Evolutionary conservation across 345 rosid species (phyloP), one percentile per base, ranked within the genome.

Genomic region (Boechera retrofracta): DNA sequence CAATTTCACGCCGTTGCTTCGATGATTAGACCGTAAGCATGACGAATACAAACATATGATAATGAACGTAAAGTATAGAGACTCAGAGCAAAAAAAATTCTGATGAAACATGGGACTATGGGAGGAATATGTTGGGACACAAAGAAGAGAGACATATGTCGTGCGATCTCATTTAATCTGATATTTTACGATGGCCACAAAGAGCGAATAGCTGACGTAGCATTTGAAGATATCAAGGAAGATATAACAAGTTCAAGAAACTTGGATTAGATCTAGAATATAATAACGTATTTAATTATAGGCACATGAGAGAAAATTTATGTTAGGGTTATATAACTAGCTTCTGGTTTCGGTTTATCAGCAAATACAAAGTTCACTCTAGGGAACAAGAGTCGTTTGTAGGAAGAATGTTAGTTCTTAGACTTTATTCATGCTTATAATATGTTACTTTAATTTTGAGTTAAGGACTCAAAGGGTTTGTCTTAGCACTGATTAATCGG

Each of bases 1-100:
- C 8, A 10, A 36, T 47, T 38, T 29, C 31, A 71, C 45, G 15
- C 47, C 18, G 52, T 10, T 63, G 49, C 39, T 77, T 69, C 10
- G n/a, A 33, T 62, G 15, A 42, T 15, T 44, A 15, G 6, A 76
- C 28, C 31, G 32, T 32, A 54, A 77, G 65, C 55, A 76, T 76
- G 62, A 68, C 69, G 42, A 38, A 0, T 5, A 32, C 6, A 32
- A 0, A 38, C 4, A 10, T 12, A n/a, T 16, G 8, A 18, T 49
- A 58, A n/a, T 59, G 44, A 9, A 36, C 64, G 16, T 35, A 8
- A 31, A 58, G 15, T 60, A 18, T 16, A 49, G 54, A 48, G 54
- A 49, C 26, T 8, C 12, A 51, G 3, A 57, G 41, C 26, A 58
- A 58, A 21, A 7, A 58, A 6, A 58, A 7, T 15, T 57, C 24